phyloP scores from a whole-genome alignment of 371 early-diverging fungal genomes.

The Rhizopus delemar region DNA sequence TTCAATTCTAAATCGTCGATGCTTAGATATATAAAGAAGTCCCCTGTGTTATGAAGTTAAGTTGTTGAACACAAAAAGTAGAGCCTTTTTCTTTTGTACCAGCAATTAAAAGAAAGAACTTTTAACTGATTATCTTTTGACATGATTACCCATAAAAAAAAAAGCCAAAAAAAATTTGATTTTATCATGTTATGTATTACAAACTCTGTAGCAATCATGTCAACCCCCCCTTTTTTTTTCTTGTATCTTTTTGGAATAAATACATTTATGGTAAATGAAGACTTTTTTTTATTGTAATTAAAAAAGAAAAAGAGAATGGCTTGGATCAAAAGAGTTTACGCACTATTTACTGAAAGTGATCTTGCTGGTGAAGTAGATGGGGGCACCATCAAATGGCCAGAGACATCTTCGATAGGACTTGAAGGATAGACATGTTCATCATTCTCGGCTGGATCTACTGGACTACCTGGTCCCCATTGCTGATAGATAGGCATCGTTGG shows the following conservation, averaged over 20 bases:
- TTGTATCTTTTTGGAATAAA: neutral
- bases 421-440: slow-evolving; percentile 2
- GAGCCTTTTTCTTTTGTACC: slow-evolving; percentile 21
- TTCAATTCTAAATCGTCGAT: slow-evolving; percentile 36
- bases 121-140: slow-evolving; percentile 3
- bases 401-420: slow-evolving; percentile 17
- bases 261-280: no score
- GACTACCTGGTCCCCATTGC: slow-evolving; percentile 29
- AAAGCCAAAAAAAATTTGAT: neutral
- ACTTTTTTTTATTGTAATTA: slow-evolving; percentile 1
- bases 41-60: slow-evolving; percentile 31
- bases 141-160: neutral
- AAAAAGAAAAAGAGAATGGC: neutral
- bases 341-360: neutral
- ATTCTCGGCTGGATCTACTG: slow-evolving; percentile 14
- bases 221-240: slow-evolving; percentile 1
- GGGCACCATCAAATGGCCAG: slow-evolving; percentile 35
- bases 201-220: neutral
- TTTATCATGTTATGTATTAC: no score
- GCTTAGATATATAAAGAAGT: slow-evolving; percentile 40
- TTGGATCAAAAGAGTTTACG: neutral
- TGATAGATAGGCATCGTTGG: slow-evolving; percentile 19
- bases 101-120: slow-evolving; percentile 48
- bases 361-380: slow-evolving; percentile 6
- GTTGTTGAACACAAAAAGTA: neutral